Evolutionary conservation across 148 eudicot species (phyloP).

Genomic region (Rheum nobile): DNA sequence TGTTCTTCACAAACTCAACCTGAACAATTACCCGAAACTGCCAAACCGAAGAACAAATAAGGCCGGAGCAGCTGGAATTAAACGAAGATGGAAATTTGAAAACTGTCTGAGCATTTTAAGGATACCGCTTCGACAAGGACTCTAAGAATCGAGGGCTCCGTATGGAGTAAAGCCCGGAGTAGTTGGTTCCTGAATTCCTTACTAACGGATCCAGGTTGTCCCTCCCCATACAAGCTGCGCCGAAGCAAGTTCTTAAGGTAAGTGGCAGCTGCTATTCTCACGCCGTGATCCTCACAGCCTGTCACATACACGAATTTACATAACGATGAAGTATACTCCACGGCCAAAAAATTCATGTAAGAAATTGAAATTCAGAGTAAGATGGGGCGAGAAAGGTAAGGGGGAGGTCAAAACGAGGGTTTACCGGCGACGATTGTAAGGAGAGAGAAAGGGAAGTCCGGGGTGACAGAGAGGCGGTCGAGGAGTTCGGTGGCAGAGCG

Average conservation of each 20-base stretch:
- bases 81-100: not conserved
- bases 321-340: not conserved
- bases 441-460: constrained; percentile 37
- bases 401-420: not conserved
- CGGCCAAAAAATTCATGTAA: not conserved
- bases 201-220: constrained; percentile 20
- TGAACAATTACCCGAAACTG: constrained; percentile 53
- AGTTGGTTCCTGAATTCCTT: constrained; percentile 51
- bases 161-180: constrained; percentile 42
- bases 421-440: constrained; percentile 45
- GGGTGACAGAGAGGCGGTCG: constrained; percentile 28
- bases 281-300: constrained; percentile 46
- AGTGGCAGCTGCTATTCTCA: constrained; percentile 61
- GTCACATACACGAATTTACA: not conserved
- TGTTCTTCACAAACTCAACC: constrained; percentile 54
- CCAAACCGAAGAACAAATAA: not conserved
- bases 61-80: not conserved
- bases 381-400: not conserved
- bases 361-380: not conserved
- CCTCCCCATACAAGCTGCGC: constrained; percentile 21
- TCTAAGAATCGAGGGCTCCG: constrained; percentile 38
- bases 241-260: constrained; percentile 65
- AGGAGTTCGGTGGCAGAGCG: constrained; percentile 41
- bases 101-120: not conserved
- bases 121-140: constrained; percentile 59